Conservation (phyloP, 106 monocot species). For the Allium cepa region DNA sequence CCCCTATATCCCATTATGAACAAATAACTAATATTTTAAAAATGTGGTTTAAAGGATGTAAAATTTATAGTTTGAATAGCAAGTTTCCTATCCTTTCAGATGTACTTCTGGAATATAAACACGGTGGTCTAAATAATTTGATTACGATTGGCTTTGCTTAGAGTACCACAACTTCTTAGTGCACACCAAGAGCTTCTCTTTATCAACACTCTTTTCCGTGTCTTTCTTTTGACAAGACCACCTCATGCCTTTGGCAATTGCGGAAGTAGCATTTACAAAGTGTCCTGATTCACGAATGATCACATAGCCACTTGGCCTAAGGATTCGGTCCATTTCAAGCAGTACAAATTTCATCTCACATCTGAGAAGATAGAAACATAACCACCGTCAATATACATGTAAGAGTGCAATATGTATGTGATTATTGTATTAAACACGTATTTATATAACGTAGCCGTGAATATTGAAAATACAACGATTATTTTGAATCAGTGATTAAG, state of each 20-base stretch:
- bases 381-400: too few relatives aligned
- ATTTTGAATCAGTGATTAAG: not conserved
- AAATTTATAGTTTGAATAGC: too few relatives aligned
- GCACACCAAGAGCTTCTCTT: constrained; percentile 43
- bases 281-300: constrained; percentile 34
- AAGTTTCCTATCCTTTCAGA: too few relatives aligned
- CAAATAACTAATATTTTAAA: too few relatives aligned
- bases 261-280: constrained; percentile 26
- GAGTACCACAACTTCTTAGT: constrained; percentile 47
- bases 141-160: constrained; percentile 18
- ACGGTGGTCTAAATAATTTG: not conserved
- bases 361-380: constrained; percentile 1
- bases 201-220: constrained; percentile 26
- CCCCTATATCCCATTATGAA: too few relatives aligned
- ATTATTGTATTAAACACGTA: not conserved
- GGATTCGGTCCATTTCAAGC: constrained; percentile 41
- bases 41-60: too few relatives aligned
- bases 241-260: constrained; percentile 31
- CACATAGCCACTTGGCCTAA: constrained; percentile 30
- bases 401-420: too few relatives aligned
- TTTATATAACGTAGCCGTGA: too few relatives aligned
- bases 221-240: constrained; percentile 34
- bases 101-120: too few relatives aligned
- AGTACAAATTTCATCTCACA: constrained; percentile 48
- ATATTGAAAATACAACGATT: too few relatives aligned